Conservation (phyloP, 768 basidiomycete genomes). For the Termitomyces sp. region DNA sequence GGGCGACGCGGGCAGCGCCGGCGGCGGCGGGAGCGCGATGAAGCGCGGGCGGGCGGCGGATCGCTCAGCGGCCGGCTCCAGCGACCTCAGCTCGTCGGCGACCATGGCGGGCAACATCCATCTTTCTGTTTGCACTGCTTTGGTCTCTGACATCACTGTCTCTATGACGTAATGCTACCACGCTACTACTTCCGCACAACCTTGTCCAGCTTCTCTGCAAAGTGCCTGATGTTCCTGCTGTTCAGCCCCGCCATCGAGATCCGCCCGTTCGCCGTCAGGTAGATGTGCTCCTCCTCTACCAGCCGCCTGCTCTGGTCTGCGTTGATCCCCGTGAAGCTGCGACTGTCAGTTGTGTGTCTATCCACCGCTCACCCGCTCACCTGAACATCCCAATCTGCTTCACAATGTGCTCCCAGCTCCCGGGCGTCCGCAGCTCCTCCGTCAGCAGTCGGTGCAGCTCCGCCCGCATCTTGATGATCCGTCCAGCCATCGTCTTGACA, state of each 20-base stretch:
- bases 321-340: slow-evolving; percentile 81
- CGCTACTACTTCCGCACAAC: slow-evolving; percentile 34
- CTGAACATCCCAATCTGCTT: slow-evolving; percentile 99
- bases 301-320: slow-evolving; percentile 60
- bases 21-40: slow-evolving; percentile 27
- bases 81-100: slow-evolving; percentile 2
- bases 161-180: slow-evolving; percentile 23
- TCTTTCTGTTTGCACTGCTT: slow-evolving; percentile 12
- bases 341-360: background rate
- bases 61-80: background rate
- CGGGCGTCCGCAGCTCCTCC: slow-evolving; percentile 79
- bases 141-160: slow-evolving; percentile 28
- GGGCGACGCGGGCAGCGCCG: slow-evolving; percentile 19
- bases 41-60: slow-evolving; percentile 14
- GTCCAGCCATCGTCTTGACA: slow-evolving; percentile 86
- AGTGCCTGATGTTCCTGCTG: slow-evolving; percentile 67
- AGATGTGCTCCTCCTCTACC: slow-evolving; percentile 71
- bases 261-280: slow-evolving; percentile 81
- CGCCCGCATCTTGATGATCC: slow-evolving; percentile 89
- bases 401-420: slow-evolving; percentile 93
- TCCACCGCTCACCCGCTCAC: slow-evolving; percentile 29
- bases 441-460: slow-evolving; percentile 71
- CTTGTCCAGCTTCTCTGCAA: slow-evolving; percentile 66
- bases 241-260: slow-evolving; percentile 96
- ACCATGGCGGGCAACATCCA: slow-evolving; percentile 13